Evolutionary conservation across 495 filamentous ascomycete genomes (phyloP), one percentile per base, ranked within the genome.

Genomic region (Evansstolkia leycettana): DNA sequence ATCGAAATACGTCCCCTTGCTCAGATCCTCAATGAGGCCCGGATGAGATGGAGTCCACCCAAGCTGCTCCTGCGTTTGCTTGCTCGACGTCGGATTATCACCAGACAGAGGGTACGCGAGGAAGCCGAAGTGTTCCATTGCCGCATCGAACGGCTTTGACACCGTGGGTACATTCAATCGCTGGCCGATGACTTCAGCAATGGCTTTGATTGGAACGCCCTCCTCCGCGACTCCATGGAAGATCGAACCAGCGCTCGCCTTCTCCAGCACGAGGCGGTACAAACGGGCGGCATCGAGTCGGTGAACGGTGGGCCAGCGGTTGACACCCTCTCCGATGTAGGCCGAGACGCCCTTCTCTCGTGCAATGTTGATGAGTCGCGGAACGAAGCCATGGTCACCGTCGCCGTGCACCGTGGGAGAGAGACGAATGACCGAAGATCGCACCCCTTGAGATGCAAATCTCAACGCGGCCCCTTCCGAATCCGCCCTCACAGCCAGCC

Each of bases 211-310:
- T 0, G 39, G 12, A 0, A 65, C 44, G 7, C 48, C 57, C 16
- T 65, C 57, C 24, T 68, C 55, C 1, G 45, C 65, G 15, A 60
- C 55, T 7, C 47, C 58, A 41, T 70, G 64, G 31, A 54, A 67
- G 3, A 42, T 44, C 4, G 48, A 43, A 1, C 65, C 65, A 0
- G 58, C 50, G 14, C 19, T 37, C 2, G 50, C 68, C 28, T 59
- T 60, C 48, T 68, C 65, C 6, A 66, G 41, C 1, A 57, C 65
- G 2, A 64, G 51, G 3, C 58, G 52, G 32, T 51, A 69, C 5
- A 63, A 28, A 17, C 23, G 18, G 2, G 68, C 66, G 11, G 61
- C 52, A 40, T 72, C 69, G 7, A 45, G 33, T 3, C 55, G 44
- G 37, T 69, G 59, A 2, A 54, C 54, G 12, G 59, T 55, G 13